Base-by-base conservation (phyloP, 2,329 filamentous ascomycete genomes). In the Dendrostoma leiphaemia region DNA sequence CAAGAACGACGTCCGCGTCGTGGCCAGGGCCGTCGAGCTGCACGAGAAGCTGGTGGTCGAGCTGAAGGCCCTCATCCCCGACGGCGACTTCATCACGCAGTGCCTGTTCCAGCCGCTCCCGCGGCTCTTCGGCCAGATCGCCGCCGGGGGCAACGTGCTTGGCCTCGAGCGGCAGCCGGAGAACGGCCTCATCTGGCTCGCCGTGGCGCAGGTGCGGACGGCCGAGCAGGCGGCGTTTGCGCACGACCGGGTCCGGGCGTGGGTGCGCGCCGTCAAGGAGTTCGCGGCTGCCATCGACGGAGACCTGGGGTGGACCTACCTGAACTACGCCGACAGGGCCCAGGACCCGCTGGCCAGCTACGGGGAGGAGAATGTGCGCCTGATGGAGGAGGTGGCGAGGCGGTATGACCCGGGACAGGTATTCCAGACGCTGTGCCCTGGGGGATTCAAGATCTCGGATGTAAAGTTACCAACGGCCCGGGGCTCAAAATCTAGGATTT, bases 1-100 rank as follows among this genome's bases (percentile, higher is more conserved):
- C 57, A 67, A 70, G 48, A 73, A 73, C 51, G 67, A 73, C 44
- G 60, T 64, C 0, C 63, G 64, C 21, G 64, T 72, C 6, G 60
- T 74, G 17, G 53, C 60, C 26, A 69, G 71, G 40, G 67, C 68
- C 6, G 60, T 63, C 1, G 62, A 68, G 1, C 63, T 67, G 48
- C 69, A 69, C 57, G 58, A 65, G 15, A 38, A 59, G 15, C 59
- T 74, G 8, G 59, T 64, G 6, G 57, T 51, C 5, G 50, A 62
- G 3, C 37, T 63, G 2, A 56, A 56, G 37, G 40, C 35, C 2
- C 46, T 60, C 31, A 59, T 61, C 17, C 57, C 58, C 5, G 57
- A 57, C n/a, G 44, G 54, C 21, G 50, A 61, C 51, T 63, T 65
- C 46, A 48, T 55, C 31, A 60, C 62, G 31, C 60, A 63, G 47